Conservation (phyloP, 2,329 filamentous ascomycete species). For the Lachnellula hyalina region DNA sequence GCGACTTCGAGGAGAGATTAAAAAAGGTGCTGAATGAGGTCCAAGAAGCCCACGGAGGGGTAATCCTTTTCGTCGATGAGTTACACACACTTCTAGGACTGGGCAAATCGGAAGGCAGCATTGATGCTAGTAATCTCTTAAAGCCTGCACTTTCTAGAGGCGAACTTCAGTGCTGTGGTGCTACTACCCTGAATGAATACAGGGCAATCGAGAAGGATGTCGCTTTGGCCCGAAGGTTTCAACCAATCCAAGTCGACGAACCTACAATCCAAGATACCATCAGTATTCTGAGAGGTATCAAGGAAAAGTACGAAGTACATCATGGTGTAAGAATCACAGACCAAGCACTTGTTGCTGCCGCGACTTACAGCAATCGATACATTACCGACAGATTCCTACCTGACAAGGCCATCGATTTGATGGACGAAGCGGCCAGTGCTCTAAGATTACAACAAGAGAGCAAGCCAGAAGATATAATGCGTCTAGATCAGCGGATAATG, state of each 20-base stretch:
- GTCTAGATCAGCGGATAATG: slow-evolving; percentile 90
- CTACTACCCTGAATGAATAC: slow-evolving; percentile 90
- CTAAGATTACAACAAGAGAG: slow-evolving; percentile 91
- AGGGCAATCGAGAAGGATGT: slow-evolving; percentile 93
- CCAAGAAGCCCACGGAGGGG: slow-evolving; percentile 77
- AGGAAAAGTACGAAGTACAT: slow-evolving; percentile 95
- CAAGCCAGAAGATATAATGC: slow-evolving; percentile 90
- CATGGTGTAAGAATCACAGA: slow-evolving; percentile 95
- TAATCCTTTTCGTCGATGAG: slow-evolving; percentile 95
- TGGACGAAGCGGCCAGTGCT: slow-evolving; percentile 91
- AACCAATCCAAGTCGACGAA: slow-evolving; percentile 90
- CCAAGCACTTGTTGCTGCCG: slow-evolving; percentile 83
- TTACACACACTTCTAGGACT: slow-evolving; percentile 86
- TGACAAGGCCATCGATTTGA: slow-evolving; percentile 94
- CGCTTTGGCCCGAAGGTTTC: slow-evolving; percentile 84
- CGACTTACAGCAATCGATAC: slow-evolving; percentile 89
- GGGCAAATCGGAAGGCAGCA: slow-evolving; percentile 92
- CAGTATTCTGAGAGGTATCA: slow-evolving; percentile 91
- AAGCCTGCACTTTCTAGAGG: slow-evolving; percentile 92
- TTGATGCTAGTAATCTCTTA: slow-evolving; percentile 90
- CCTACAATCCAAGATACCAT: slow-evolving; percentile 89
- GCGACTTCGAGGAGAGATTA: slow-evolving; percentile 91
- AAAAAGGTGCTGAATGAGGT: slow-evolving; percentile 87
- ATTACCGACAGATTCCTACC: slow-evolving; percentile 94
- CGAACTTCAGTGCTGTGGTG: slow-evolving; percentile 91